Percentiles rank a stretch among this genome's conserved stretches.
Evolutionary conservation across 805 yeast species (phyloP).

Genomic region (Monosporozyma servazzii): DNA sequence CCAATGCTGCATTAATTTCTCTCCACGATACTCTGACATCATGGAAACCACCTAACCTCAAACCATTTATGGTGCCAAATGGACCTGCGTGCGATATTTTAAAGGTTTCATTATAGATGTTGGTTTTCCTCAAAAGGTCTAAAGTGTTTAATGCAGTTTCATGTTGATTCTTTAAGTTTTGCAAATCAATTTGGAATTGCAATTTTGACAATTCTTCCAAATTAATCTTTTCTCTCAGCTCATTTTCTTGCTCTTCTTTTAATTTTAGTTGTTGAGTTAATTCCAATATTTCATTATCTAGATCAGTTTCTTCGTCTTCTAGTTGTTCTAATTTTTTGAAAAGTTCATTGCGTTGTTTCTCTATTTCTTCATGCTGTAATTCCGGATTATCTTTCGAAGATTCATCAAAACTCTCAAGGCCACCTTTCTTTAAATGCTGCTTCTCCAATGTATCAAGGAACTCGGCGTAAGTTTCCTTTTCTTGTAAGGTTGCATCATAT

Average conservation of each 20-base stretch:
- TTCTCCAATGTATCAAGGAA: constrained; percentile 62
- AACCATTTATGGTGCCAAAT: constrained; percentile 81
- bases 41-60: constrained; percentile 64
- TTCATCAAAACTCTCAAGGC: neutral
- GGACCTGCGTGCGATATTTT: constrained; percentile 75
- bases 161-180: constrained; percentile 54
- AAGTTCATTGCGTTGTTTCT: constrained; percentile 18
- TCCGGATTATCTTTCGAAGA: neutral
- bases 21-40: constrained; percentile 69
- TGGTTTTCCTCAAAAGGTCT: constrained; percentile 62
- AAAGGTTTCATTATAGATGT: constrained; percentile 78
- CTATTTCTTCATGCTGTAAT: constrained; percentile 14
- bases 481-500: constrained; percentile 64
- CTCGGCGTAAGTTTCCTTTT: constrained; percentile 67
- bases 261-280: constrained; percentile 41
- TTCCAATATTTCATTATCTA: constrained; percentile 36
- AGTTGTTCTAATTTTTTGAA: constrained; percentile 2
- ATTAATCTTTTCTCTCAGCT: constrained; percentile 38
- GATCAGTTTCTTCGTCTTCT: constrained; percentile 28
- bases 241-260: constrained; percentile 37
- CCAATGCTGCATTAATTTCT: constrained; percentile 85
- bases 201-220: constrained; percentile 43
- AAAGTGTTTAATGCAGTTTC: constrained; percentile 55
- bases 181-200: constrained; percentile 45
- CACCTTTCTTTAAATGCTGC: constrained; percentile 23